Conservation (phyloP, 371 early-diverging fungal species). For the Fennellomyces sp. region DNA sequence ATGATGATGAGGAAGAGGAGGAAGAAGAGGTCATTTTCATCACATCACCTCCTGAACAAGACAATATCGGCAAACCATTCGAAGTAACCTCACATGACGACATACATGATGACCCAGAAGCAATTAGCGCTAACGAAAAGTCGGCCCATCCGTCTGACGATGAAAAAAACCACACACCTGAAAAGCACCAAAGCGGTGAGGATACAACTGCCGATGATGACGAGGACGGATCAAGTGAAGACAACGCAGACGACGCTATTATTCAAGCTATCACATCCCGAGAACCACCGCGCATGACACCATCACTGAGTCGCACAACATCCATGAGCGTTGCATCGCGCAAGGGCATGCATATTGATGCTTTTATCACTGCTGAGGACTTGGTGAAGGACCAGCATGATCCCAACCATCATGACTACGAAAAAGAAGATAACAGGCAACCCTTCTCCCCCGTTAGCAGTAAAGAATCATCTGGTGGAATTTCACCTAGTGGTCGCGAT, state of each 20-base stretch:
- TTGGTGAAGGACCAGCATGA: no score
- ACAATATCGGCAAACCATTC: slow-evolving; percentile 28
- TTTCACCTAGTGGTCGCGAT: slow-evolving; percentile 9
- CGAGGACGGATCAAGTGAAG: slow-evolving; percentile 43
- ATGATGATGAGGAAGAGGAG: slow-evolving; percentile 27
- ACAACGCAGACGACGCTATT: slow-evolving; percentile 43
- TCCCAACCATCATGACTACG: no score
- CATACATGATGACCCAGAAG: slow-evolving; percentile 3
- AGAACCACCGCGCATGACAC: slow-evolving; percentile 38
- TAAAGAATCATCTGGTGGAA: slow-evolving; percentile 1
- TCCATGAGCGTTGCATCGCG: slow-evolving; percentile 13
- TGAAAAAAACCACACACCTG: slow-evolving; percentile 19
- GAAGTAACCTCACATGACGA: slow-evolving; percentile 35
- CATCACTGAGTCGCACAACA: slow-evolving; percentile 35
- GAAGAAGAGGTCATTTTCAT: slow-evolving; percentile 47
- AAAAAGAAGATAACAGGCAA: no score
- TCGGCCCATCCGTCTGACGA: slow-evolving; percentile 28
- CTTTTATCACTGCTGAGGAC: no score
- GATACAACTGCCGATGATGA: slow-evolving; percentile 19
- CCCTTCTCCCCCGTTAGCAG: neutral
- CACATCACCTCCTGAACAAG: slow-evolving; percentile 31
- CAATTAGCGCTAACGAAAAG: slow-evolving; percentile 4
- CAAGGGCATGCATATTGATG: neutral
- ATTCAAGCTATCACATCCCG: slow-evolving; percentile 31
- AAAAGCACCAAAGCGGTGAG: neutral